Percentiles rank a stretch among this genome's conserved stretches.
phyloP scores from a whole-genome alignment of 176 grass and related monocot species.

The Avena insularis region DNA sequence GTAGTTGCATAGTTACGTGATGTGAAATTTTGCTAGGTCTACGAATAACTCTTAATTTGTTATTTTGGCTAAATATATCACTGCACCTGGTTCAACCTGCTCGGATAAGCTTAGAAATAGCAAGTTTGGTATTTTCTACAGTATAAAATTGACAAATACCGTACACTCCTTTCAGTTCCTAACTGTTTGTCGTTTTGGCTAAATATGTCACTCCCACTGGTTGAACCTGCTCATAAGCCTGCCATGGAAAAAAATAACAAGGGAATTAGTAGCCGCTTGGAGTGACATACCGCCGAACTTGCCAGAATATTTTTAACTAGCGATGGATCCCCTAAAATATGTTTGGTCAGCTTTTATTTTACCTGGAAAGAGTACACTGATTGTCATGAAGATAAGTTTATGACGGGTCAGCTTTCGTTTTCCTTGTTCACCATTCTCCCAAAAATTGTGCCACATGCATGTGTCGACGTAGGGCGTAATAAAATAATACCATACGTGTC shows the following conservation, averaged over 20 bases:
- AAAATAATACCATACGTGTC: neutral
- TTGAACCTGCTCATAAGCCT: too few species aligned
- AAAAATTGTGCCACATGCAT: neutral
- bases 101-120: too few species aligned
- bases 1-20: neutral
- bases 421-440: neutral
- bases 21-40: neutral
- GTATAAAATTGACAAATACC: too few species aligned
- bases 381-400: neutral
- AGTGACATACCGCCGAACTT: neutral
- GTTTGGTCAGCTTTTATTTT: neutral
- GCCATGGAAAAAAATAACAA: neutral
- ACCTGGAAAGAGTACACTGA: slow-evolving; percentile 10
- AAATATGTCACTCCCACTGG: too few species aligned
- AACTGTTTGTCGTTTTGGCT: too few species aligned
- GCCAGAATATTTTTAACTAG: neutral
- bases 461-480: neutral
- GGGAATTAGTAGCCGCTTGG: neutral
- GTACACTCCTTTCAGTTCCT: too few species aligned
- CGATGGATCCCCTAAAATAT: neutral
- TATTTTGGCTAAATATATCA: too few species aligned
- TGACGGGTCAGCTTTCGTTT: neutral
- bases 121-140: too few species aligned
- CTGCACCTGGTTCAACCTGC: too few species aligned
- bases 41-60: neutral